Percentiles rank a stretch among this genome's conserved stretches.
Evolutionary conservation across 148 eudicot species (phyloP).

Genomic region (Suaeda aralocaspica): DNA sequence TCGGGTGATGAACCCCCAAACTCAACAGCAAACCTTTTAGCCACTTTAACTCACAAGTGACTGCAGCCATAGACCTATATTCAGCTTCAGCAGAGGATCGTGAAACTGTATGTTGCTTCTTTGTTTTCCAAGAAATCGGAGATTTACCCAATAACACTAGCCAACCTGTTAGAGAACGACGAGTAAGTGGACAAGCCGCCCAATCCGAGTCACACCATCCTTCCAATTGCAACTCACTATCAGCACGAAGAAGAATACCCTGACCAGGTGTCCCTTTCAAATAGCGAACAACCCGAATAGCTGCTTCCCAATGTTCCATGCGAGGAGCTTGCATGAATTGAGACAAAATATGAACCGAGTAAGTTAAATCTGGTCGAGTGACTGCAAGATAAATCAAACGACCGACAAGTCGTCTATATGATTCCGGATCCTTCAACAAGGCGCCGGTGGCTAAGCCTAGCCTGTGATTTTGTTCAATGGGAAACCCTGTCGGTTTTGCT

Average conservation of each 20-base stretch:
- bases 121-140: background rate
- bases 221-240: background rate
- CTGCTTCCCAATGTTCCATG: background rate
- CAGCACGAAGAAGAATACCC: background rate
- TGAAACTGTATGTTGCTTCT: background rate
- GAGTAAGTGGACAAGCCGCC: background rate
- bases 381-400: background rate
- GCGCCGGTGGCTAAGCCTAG: background rate
- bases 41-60: background rate
- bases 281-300: too few relatives aligned
- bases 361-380: background rate
- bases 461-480: too few relatives aligned
- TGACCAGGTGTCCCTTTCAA: too few relatives aligned
- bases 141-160: background rate
- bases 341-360: background rate
- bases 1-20: background rate
- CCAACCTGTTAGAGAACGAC: background rate
- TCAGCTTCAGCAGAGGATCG: background rate
- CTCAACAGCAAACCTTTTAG: background rate
- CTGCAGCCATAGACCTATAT: conserved; percentile 4
- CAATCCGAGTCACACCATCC: background rate
- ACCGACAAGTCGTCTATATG: background rate
- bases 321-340: background rate
- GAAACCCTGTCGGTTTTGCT: too few relatives aligned
- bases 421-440: background rate